Conservation (phyloP, 2,329 filamentous ascomycete genomes). For the Biscogniauxia marginata region DNA sequence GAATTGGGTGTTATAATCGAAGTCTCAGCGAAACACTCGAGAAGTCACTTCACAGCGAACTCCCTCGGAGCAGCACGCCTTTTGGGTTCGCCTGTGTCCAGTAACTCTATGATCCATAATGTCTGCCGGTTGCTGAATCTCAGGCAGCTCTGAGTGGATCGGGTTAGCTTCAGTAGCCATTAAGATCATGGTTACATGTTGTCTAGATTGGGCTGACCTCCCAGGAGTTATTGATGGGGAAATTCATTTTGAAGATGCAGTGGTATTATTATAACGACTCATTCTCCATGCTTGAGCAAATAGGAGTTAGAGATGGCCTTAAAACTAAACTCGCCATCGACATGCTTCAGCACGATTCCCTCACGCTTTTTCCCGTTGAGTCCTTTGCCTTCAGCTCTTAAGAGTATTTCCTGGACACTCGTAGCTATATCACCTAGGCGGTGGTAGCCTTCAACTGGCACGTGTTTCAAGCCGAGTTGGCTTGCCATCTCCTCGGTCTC, state of each 20-base stretch:
- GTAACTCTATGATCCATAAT: too few relatives aligned
- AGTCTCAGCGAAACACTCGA: background rate
- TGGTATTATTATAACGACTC: background rate
- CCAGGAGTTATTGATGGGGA: background rate
- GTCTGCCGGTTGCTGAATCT: too few relatives aligned
- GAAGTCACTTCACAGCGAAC: too few relatives aligned
- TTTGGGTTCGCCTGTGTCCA: too few relatives aligned
- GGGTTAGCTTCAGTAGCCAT: too few relatives aligned
- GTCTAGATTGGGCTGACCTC: too few relatives aligned
- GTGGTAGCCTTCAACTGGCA: constrained; percentile 25
- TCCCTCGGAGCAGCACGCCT: too few relatives aligned
- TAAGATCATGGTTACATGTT: too few relatives aligned
- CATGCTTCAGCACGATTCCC: constrained; percentile 31
- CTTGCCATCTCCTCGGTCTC: constrained; percentile 11
- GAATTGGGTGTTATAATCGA: background rate
- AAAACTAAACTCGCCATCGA: constrained; percentile 23
- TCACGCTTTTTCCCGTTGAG: constrained; percentile 10
- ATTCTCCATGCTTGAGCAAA: constrained; percentile 12
- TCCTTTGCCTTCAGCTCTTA: constrained; percentile 19
- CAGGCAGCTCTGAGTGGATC: too few relatives aligned
- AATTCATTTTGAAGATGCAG: background rate
- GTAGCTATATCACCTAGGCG: constrained; percentile 18
- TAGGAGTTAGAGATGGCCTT: constrained; percentile 26
- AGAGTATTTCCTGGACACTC: constrained; percentile 18
- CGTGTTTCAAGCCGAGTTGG: constrained; percentile 19